Conservation (phyloP, 371 early-diverging fungal genomes). For the Mortierella sp. region DNA sequence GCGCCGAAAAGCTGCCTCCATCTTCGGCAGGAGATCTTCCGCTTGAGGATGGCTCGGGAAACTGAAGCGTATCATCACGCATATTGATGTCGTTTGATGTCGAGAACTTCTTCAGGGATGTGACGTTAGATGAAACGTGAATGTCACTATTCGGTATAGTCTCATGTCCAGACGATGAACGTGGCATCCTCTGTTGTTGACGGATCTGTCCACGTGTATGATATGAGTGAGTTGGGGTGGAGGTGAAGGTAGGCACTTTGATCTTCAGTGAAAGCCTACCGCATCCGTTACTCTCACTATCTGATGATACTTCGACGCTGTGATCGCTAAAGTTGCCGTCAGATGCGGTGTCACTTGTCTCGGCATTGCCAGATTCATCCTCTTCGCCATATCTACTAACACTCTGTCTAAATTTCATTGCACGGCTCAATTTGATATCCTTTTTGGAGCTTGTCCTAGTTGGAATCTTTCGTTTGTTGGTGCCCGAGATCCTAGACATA, state of each 20-base stretch:
- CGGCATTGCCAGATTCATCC: neutral
- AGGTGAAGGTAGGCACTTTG: neutral
- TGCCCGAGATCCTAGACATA: neutral
- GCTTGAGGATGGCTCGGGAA: neutral
- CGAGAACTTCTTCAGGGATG: neutral
- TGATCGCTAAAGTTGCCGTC: neutral
- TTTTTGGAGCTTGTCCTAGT: neutral
- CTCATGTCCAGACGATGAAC: neutral
- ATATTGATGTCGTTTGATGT: neutral
- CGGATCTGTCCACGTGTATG: slow-evolving; percentile 8
- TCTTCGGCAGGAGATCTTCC: neutral
- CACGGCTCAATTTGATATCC: neutral
- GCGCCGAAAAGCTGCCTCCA: neutral
- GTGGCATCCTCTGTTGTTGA: neutral
- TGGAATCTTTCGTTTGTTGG: neutral
- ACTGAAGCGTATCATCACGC: neutral
- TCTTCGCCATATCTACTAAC: neutral
- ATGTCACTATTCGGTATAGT: neutral
- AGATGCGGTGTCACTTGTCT: neutral
- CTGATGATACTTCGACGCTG: neutral
- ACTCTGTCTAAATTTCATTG: neutral
- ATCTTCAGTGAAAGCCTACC: neutral
- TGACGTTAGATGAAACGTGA: neutral
- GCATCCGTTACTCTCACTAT: neutral
- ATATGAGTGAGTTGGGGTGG: slow-evolving; percentile 18